Evolutionary conservation across 2,329 filamentous ascomycete genomes (phyloP).

Genomic region (Alternaria brassicae): DNA sequence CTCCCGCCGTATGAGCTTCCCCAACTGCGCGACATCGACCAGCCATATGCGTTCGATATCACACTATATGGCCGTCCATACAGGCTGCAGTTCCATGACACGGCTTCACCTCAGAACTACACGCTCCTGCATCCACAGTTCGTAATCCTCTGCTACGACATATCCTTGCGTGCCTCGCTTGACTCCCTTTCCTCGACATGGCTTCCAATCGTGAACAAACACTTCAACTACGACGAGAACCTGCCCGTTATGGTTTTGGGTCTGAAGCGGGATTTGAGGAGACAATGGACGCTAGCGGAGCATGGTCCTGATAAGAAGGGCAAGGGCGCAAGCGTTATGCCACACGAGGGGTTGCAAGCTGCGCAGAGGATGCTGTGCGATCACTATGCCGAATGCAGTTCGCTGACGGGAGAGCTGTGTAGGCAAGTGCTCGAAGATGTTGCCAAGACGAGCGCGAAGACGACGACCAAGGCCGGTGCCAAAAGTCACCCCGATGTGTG

Average conservation of each 20-base stretch:
- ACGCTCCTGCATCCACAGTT: conserved; percentile 62
- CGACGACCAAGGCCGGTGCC: conserved; percentile 62
- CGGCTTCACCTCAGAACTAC: conserved; percentile 64
- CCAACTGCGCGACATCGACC: conserved; percentile 61
- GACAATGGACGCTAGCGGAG: conserved; percentile 50
- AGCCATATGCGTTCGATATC: conserved; percentile 67
- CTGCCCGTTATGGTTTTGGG: conserved; percentile 67
- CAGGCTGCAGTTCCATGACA: conserved; percentile 64
- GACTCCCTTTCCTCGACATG: conserved; percentile 55
- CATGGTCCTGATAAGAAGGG: conserved; percentile 46
- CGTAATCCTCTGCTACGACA: conserved; percentile 66
- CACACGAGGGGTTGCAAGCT: conserved; percentile 57
- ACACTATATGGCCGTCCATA: conserved; percentile 63
- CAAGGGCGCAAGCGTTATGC: conserved; percentile 56
- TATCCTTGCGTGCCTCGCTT: conserved; percentile 61
- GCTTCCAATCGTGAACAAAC: conserved; percentile 55
- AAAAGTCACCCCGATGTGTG: conserved; percentile 51
- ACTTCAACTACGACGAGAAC: conserved; percentile 61
- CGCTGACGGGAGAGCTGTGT: conserved; percentile 66
- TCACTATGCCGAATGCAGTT: conserved; percentile 69
- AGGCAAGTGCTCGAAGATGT: conserved; percentile 67
- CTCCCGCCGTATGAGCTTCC: conserved; percentile 51
- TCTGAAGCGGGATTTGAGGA: conserved; percentile 64
- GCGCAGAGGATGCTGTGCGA: conserved; percentile 68
- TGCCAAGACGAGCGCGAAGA: conserved; percentile 64